phyloP scores from a whole-genome alignment of 805 yeast genomes.

The Teunomyces kruisii region DNA sequence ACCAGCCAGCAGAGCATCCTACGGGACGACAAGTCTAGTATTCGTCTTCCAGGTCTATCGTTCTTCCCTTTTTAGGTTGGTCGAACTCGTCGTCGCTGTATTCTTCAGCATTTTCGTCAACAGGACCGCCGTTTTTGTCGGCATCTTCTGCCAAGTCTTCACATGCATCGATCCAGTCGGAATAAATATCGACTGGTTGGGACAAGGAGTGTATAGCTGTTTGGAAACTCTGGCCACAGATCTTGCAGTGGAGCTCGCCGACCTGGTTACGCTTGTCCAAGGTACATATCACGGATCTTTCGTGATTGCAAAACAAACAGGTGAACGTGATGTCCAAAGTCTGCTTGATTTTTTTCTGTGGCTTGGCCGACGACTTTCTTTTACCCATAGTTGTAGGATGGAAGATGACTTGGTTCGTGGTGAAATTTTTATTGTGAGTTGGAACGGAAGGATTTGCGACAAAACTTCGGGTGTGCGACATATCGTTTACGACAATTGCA shows the following conservation, averaged over 20 bases:
- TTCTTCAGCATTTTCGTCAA: slow-evolving; percentile 26
- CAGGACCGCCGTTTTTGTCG: slow-evolving; percentile 24
- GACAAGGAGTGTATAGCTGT: slow-evolving; percentile 78
- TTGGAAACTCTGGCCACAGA: slow-evolving; percentile 93
- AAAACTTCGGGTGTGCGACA: not conserved
- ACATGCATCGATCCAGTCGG: slow-evolving; percentile 98
- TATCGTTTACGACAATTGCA: not conserved
- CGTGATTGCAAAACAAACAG: slow-evolving; percentile 95
- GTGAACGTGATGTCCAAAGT: slow-evolving; percentile 79
- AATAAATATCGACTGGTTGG: slow-evolving; percentile 91
- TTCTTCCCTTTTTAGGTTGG: slow-evolving; percentile 15
- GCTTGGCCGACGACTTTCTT: slow-evolving; percentile 81
- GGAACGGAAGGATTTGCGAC: not conserved
- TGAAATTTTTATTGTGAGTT: not conserved
- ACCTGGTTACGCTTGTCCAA: slow-evolving; percentile 83
- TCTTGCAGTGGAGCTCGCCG: slow-evolving; percentile 84
- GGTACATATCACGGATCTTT: slow-evolving; percentile 82
- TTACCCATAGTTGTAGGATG: slow-evolving; percentile 55
- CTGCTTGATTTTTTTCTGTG: slow-evolving; percentile 74
- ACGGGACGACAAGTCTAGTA: slow-evolving; percentile 9
- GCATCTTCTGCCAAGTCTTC: slow-evolving; percentile 79
- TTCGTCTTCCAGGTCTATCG: slow-evolving; percentile 33
- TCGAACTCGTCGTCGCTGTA: slow-evolving; percentile 37
- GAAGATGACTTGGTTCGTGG: not conserved
- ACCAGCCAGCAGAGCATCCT: slow-evolving; percentile 1